phyloP scores from a whole-genome alignment of 306 rosid species.

The Clitoria ternatea region DNA sequence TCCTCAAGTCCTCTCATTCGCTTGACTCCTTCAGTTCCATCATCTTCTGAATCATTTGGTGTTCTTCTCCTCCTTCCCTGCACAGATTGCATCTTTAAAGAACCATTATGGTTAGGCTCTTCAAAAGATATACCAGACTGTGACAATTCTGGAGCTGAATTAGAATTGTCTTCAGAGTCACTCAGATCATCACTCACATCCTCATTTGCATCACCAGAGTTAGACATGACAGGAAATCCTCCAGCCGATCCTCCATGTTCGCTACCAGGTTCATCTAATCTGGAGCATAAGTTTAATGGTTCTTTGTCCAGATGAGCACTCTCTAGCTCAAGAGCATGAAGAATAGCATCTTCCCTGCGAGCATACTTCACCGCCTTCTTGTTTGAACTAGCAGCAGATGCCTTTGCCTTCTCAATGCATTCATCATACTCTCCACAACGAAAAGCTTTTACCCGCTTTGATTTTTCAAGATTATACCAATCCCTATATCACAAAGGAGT shows the following conservation, averaged over 20 bases:
- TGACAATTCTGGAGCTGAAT: conserved; percentile 80
- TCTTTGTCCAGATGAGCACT: conserved; percentile 58
- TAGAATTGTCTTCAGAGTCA: conserved; percentile 62
- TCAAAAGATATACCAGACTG: conserved; percentile 92
- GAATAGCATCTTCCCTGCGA: conserved; percentile 96
- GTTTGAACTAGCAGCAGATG: conserved; percentile 64
- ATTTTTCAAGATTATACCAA: conserved; percentile 96
- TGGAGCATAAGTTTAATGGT: conserved; percentile 36
- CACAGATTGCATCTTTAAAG: conserved; percentile 59
- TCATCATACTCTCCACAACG: conserved; percentile 94
- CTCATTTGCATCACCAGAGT: conserved; percentile 53
- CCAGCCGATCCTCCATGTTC: conserved; percentile 44
- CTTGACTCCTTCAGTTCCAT: conserved; percentile 90
- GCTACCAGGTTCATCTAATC: conserved; percentile 46
- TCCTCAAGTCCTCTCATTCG: conserved; percentile 96
- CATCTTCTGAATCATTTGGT: conserved; percentile 97
- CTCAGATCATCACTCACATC: conserved; percentile 46
- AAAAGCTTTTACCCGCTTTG: conserved; percentile 92
- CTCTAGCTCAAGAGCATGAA: conserved; percentile 97
- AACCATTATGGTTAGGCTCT: conserved; percentile 69
- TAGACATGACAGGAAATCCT: conserved; percentile 49
- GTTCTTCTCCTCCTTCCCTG: conserved; percentile 84
- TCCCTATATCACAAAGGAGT: conserved; percentile 55
- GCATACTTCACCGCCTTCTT: conserved; percentile 94
- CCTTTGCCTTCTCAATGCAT: conserved; percentile 91